Evolutionary conservation across 768 basidiomycete species (phyloP).

Genomic region (Porpolomopsis calyptriformis): DNA sequence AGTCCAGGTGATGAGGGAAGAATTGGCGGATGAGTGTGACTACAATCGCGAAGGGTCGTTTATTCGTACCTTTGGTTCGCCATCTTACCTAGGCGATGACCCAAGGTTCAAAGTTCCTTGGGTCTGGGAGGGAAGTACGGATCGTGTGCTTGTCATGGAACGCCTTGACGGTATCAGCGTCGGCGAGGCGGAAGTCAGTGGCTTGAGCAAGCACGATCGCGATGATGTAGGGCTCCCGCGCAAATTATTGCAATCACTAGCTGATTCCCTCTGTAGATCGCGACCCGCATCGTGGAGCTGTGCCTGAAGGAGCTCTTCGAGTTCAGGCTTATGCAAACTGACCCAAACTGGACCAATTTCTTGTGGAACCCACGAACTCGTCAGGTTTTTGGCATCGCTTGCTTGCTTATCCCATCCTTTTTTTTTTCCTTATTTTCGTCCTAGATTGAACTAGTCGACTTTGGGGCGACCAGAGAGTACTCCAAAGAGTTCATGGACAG

Average conservation of each 20-base stretch:
- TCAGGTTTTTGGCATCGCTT: constrained; percentile 32
- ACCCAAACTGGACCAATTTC: constrained; percentile 98
- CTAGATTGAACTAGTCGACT: constrained; percentile 84
- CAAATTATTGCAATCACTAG: background rate
- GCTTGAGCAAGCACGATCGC: constrained; percentile 53
- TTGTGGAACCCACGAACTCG: constrained; percentile 65
- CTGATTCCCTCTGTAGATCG: constrained; percentile 48
- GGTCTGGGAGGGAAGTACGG: constrained; percentile 75
- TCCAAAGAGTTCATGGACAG: constrained; percentile 75
- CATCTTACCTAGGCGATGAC: constrained; percentile 43
- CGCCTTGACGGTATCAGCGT: constrained; percentile 71
- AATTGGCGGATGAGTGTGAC: constrained; percentile 87
- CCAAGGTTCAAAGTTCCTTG: constrained; percentile 73
- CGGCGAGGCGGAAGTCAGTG: constrained; percentile 46
- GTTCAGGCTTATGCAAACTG: constrained; percentile 93
- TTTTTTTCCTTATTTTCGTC: background rate
- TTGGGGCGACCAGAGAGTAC: constrained; percentile 89
- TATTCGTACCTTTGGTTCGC: constrained; percentile 46
- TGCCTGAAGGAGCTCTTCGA: constrained; percentile 86
- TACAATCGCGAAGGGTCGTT: constrained; percentile 77
- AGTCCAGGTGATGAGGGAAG: constrained; percentile 70
- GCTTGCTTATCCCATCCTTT: background rate
- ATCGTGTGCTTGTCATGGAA: constrained; percentile 85
- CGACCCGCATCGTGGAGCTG: constrained; percentile 67
- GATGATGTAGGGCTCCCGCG: constrained; percentile 48